These are phyloP conservation scores for Micractinium conductrix DNA, from an alignment of 139 green algal genomes.

Conservation along the genomic window DNA sequence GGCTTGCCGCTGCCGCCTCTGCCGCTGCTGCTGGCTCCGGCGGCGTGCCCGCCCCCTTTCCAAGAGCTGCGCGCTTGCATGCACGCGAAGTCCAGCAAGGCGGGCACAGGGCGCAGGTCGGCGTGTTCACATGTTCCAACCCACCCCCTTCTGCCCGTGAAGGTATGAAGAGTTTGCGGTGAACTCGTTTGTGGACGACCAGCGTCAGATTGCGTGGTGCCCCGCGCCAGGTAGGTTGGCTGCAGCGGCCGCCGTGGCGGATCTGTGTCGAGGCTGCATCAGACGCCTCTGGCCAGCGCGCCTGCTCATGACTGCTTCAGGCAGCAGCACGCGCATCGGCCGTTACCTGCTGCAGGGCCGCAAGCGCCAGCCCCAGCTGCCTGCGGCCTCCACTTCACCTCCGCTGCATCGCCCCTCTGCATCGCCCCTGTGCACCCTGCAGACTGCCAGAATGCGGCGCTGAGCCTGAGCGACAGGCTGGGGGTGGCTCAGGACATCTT, in stretches of 20 bases:
- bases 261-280: no score
- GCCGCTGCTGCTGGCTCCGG: neutral
- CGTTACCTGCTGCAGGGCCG: no score
- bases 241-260: no score
- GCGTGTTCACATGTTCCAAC: no score
- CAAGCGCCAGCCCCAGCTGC: no score
- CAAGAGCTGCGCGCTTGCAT: no score
- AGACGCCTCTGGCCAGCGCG: no score
- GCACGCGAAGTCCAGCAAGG: no score
- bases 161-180: conserved; percentile 63
- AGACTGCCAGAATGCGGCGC: conserved; percentile 76
- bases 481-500: conserved; percentile 63
- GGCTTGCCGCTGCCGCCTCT: neutral
- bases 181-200: conserved; percentile 88
- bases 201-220: conserved; percentile 86
- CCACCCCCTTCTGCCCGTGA: neutral
- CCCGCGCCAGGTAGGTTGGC: conserved; percentile 49
- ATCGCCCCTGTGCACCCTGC: neutral
- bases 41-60: conserved; percentile 36
- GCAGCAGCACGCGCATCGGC: no score
- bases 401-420: neutral
- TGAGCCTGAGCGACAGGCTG: conserved; percentile 57
- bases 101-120: no score
- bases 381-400: no score
- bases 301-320: neutral